Base-by-base conservation (phyloP, 176 grass and related monocot genomes). In the Carex cristatella region DNA sequence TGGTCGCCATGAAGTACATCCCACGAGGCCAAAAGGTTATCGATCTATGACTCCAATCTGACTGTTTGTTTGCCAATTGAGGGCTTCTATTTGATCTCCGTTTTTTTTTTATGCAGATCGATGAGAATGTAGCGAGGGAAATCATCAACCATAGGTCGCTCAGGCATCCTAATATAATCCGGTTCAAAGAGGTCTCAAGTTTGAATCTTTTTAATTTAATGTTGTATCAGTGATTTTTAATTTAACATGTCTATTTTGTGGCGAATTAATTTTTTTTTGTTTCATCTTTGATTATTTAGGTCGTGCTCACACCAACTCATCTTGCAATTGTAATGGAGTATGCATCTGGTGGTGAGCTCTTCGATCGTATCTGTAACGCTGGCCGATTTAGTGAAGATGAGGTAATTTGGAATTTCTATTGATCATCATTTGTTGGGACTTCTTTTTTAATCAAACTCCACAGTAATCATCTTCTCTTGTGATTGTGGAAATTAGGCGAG, bases 71-170 rank as follows among this genome's bases (percentile, higher is more conserved):
- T 58, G 8, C 11, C 62, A 9, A 74, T 61, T 19, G 1, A 69
- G 10, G 33, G 19, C 5, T 62, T 9, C 35, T 18, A 75, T 67
- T 57, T 51, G 16, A 51, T 81, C 14, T 79, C 11, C 31, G 37
- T 0, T 69, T 62, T 30, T 84, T 28, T 1, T 27, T 75, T 85
- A 31, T 81, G 72, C 88, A 98, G 95, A 98, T 98, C 38, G 96
- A 98, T 89, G 96, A 94, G 87, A 93, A 98, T 88, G 96, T 98
- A 81, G 93, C 89, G 85, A 87, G 93, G 70, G 96, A 98, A 87
- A 98, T 98, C 83, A 98, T 95, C 86, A 98, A 98, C 80, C 96
- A 98, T 79, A 89, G 85, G 44, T 95, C 91, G 19, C 84, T 98
- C 42, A 94, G 79, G 85, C 96, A 98, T 87, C 93, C 93, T 15